A percentile compares a stretch with the other conserved stretches of the same genome.
phyloP scores from a whole-genome alignment of 2,329 filamentous ascomycete genomes.

The Pseudocercospora macadamiae region DNA sequence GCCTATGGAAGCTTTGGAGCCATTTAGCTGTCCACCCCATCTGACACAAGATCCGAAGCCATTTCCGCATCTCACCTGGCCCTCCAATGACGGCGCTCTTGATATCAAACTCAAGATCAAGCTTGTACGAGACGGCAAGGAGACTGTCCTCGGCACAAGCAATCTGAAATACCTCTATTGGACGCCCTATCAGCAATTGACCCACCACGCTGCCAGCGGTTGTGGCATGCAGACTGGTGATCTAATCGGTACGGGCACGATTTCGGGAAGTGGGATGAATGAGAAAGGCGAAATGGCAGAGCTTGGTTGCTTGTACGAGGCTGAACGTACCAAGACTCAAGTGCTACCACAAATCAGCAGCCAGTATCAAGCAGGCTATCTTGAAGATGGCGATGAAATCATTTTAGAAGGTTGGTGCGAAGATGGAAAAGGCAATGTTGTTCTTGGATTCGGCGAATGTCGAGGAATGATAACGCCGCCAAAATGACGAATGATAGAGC shows the following conservation, averaged over 20 bases:
- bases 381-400: conserved; percentile 47
- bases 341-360: conserved; percentile 39
- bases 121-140: conserved; percentile 31
- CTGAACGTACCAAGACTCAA: conserved; percentile 36
- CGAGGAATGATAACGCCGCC: conserved; percentile 32
- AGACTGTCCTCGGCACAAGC: conserved; percentile 29
- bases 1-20: conserved; percentile 60
- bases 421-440: conserved; percentile 27
- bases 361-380: conserved; percentile 40
- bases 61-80: conserved; percentile 35
- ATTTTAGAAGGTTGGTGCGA: conserved; percentile 39
- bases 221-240: conserved; percentile 48
- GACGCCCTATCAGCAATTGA: conserved; percentile 51
- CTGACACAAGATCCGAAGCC: conserved; percentile 34
- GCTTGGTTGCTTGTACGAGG: conserved; percentile 49
- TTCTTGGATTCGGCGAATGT: conserved; percentile 38
- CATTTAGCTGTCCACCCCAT: conserved; percentile 34
- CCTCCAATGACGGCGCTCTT: conserved; percentile 30
- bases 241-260: conserved; percentile 50
- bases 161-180: conserved; percentile 48
- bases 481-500: conserved; percentile 9
- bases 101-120: conserved; percentile 38
- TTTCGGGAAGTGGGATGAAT: conserved; percentile 42
- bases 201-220: conserved; percentile 48
- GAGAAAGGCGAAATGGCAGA: conserved; percentile 38